Evolutionary conservation across 2,329 filamentous ascomycete species (phyloP).

Genomic region (Mollisia scopiformis): DNA sequence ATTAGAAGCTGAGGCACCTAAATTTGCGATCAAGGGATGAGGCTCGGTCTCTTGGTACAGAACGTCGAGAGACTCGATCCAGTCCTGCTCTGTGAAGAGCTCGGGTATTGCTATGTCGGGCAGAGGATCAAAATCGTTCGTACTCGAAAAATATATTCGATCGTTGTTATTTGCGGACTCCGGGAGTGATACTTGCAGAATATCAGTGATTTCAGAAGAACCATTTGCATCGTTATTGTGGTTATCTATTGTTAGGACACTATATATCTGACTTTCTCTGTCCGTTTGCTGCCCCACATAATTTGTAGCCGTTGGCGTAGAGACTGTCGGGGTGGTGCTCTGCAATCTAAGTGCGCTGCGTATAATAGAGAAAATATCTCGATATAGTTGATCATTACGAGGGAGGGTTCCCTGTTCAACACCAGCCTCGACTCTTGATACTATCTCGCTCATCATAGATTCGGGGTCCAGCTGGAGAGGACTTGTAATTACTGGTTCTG

Average conservation of each 20-base stretch:
- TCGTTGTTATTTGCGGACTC: no score
- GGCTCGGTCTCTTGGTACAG: neutral
- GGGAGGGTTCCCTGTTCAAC: neutral
- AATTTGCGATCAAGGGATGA: neutral
- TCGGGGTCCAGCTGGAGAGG: neutral
- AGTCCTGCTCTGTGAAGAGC: no score
- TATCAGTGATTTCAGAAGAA: no score
- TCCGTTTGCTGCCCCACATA: neutral
- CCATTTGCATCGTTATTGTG: no score
- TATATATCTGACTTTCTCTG: neutral
- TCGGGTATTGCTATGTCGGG: no score
- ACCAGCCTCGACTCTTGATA: neutral
- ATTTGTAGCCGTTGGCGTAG: neutral
- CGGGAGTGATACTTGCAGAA: no score
- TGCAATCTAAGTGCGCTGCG: neutral
- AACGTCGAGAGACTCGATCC: neutral
- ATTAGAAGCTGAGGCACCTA: no score
- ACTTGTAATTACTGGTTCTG: neutral
- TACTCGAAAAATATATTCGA: no score
- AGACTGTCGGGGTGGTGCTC: neutral
- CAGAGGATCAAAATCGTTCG: no score
- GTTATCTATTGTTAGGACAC: neutral
- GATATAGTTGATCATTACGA: neutral
- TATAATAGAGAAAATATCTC: neutral
- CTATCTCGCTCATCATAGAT: neutral